Base-by-base conservation (phyloP, 108 stramenopile genomes). In the Parietichytrium sp. region DNA sequence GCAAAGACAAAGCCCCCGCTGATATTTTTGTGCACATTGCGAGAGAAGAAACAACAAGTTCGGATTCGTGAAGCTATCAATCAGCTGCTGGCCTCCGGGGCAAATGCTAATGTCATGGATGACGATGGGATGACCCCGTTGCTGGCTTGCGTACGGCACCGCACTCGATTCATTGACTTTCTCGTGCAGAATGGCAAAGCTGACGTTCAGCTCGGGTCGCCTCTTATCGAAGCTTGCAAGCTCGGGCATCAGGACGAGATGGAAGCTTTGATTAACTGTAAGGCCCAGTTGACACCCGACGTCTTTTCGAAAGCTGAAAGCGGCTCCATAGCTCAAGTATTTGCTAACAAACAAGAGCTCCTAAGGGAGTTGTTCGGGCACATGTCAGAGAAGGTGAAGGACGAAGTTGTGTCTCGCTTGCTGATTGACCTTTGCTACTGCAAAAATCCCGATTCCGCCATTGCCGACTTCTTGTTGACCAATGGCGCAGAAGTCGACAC, bases 331-430 rank as follows among this genome's bases (percentile, higher is more conserved):
- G 33, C 61, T 23, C 36, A 72, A 25, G 38, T 72, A 0, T 72
- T 72, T 25, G 45, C 36, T 33, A 42, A 42, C 33, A 72, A 72
- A 25, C 42, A 45, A 25, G 36, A 33, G 13, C 61, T 72, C 33
- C 33, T 72, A 42, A n/a, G n/a, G n/a, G n/a, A n/a, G n/a, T n/a
- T n/a, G n/a, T n/a, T n/a, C n/a, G n/a, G n/a, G n/a, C n/a, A n/a
- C n/a, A n/a, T n/a, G n/a, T n/a, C n/a, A n/a, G 61, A 72, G 61
- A 33, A 72, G 42, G 42, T 72, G 36, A 72, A 72, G 42, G 10
- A 45, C 29, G 61, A 0, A 15, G 6, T 72, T 8, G 33, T 42
- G 23, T 18, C 61, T 33, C 61, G n/a, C 42, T 6, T 72, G 15
- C 61, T 72, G 10, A 33, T 72, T 3, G 61, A 72, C 20, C 61